phyloP scores from a whole-genome alignment of 495 filamentous ascomycete genomes.

The Aspergillus baeticus region DNA sequence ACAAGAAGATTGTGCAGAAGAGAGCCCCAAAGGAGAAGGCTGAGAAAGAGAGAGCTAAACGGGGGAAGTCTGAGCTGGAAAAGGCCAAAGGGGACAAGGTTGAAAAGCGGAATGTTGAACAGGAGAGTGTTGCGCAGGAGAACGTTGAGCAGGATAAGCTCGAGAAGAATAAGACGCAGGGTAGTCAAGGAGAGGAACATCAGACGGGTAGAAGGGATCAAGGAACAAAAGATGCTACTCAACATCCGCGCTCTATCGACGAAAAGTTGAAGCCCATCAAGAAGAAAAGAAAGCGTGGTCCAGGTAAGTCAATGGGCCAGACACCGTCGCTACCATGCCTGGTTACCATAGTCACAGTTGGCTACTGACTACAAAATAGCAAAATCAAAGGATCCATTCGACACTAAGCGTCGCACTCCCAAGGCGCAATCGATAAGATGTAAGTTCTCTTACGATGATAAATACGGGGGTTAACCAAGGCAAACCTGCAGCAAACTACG shows the following conservation, averaged over 20 bases:
- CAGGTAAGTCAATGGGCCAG: background rate
- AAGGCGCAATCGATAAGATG: conserved; percentile 6
- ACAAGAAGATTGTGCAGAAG: background rate
- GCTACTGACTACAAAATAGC: conserved; percentile 3
- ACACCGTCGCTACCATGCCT: background rate
- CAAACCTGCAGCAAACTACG: conserved; percentile 21
- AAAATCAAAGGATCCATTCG: conserved; percentile 10
- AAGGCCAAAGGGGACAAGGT: background rate
- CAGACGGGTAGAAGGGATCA: background rate
- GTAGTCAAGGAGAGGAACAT: background rate
- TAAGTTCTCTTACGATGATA: background rate
- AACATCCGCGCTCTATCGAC: conserved; percentile 3
- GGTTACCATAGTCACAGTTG: background rate
- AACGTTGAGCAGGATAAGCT: background rate
- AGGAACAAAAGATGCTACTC: background rate
- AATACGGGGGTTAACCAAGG: background rate
- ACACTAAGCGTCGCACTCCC: background rate
- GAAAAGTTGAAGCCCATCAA: conserved; percentile 22
- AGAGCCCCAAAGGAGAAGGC: background rate
- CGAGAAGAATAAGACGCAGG: background rate
- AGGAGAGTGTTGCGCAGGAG: background rate
- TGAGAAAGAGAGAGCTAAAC: background rate
- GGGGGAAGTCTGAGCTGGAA: background rate
- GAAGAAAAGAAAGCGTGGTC: conserved; percentile 5
- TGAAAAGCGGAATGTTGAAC: background rate